A percentile compares a stretch with the other conserved stretches of the same genome.
Conservation (phyloP, 2,329 filamentous ascomycete species). For the Cryoendolithus antarcticus region DNA sequence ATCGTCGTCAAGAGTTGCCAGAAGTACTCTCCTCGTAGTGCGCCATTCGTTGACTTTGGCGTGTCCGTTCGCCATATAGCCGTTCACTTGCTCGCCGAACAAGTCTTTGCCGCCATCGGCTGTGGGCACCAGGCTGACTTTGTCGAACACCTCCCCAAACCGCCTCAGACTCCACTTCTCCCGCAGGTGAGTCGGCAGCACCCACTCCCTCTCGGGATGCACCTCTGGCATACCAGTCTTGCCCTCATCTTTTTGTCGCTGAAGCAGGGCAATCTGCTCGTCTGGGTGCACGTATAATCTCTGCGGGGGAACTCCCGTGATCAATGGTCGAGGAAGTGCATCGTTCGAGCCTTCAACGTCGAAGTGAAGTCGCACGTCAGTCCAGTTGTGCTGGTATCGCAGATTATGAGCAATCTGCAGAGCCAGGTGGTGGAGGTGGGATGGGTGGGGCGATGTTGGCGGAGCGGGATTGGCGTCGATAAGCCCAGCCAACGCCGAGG, state of each 20-base stretch:
- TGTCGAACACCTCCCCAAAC: slow-evolving; percentile 60
- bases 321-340: slow-evolving; percentile 45
- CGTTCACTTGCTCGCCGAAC: slow-evolving; percentile 11
- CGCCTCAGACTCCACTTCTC: slow-evolving; percentile 59
- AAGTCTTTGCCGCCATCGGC: slow-evolving; percentile 17
- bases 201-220: slow-evolving; percentile 54
- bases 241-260: slow-evolving; percentile 32
- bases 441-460: slow-evolving; percentile 6
- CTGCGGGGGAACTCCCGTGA: slow-evolving; percentile 61
- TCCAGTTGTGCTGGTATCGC: slow-evolving; percentile 65
- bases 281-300: slow-evolving; percentile 70
- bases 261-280: slow-evolving; percentile 63
- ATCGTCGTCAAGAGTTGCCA: slow-evolving; percentile 65
- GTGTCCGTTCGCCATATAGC: too few species aligned
- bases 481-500: slow-evolving; percentile 10
- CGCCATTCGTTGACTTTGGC: slow-evolving; percentile 29
- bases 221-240: slow-evolving; percentile 19
- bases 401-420: slow-evolving; percentile 58
- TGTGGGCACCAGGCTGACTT: slow-evolving; percentile 28
- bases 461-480: slow-evolving; percentile 5
- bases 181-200: slow-evolving; percentile 58
- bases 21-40: slow-evolving; percentile 52
- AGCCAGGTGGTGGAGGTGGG: slow-evolving; percentile 37
- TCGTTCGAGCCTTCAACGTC: slow-evolving; percentile 15
- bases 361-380: slow-evolving; percentile 41